These are phyloP conservation scores for Eucalyptus virginea DNA, from an alignment of 345 rosid genomes.

Conservation along the genomic window DNA sequence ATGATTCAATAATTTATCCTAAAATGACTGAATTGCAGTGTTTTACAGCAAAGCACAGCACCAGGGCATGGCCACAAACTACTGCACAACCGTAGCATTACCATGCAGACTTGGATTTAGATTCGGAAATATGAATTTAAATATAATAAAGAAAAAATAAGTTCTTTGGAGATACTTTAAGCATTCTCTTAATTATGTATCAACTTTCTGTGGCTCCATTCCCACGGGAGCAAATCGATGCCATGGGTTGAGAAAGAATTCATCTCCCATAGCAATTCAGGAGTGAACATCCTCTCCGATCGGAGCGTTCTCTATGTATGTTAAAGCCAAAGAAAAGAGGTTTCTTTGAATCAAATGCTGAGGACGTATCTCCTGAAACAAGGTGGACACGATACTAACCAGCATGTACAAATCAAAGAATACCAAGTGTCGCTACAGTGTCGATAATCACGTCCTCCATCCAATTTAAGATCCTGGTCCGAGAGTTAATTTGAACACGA, in stretches of 20 bases:
- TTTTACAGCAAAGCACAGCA: not conserved
- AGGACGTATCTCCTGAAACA: not conserved
- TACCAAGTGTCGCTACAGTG: not conserved
- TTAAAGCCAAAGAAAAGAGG: not conserved
- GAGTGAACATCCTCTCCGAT: not conserved
- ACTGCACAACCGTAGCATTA: not conserved
- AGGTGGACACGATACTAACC: not conserved
- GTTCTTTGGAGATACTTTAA: not conserved
- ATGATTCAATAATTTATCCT: not conserved
- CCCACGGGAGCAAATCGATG: not conserved
- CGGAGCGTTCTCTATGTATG: not conserved
- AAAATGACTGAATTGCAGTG: not conserved
- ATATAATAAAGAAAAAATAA: not conserved
- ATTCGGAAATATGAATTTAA: not conserved
- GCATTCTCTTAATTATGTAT: not conserved
- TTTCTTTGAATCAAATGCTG: not conserved
- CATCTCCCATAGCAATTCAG: not conserved
- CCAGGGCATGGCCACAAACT: not conserved
- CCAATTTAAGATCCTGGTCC: not conserved
- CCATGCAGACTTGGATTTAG: not conserved
- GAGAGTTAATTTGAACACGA: not conserved
- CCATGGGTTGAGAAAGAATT: not conserved
- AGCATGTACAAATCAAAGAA: not conserved
- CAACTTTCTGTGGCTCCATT: not conserved
- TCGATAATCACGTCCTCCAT: not conserved